Percentiles rank a stretch among this genome's conserved stretches.
Evolutionary conservation across 2,329 filamentous ascomycete genomes (phyloP).

Genomic region (Phaeosphaeria sp.): DNA sequence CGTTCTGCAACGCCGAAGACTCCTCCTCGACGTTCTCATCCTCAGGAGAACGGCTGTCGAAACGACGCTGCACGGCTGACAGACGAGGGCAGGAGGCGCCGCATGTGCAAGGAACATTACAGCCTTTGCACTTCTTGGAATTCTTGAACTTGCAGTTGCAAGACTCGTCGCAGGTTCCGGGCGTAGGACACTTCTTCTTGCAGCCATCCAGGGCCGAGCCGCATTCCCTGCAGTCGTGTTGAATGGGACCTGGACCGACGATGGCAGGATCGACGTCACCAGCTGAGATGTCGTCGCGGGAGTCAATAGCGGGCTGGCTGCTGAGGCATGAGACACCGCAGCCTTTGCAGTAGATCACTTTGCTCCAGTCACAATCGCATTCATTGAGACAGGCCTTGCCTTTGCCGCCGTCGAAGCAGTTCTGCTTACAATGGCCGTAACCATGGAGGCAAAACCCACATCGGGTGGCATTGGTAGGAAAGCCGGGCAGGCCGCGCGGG

Average conservation of each 20-base stretch:
- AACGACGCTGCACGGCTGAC: neutral
- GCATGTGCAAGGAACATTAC: neutral
- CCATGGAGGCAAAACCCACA: no score
- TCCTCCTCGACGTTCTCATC: neutral
- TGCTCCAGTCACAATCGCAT: no score
- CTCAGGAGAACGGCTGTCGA: neutral
- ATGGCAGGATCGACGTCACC: neutral
- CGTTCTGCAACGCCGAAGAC: no score
- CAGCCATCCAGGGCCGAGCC: neutral
- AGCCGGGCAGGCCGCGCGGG: no score
- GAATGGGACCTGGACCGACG: neutral
- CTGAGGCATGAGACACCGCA: no score
- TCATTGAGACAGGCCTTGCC: no score
- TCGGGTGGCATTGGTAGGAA: no score
- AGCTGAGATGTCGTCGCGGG: neutral
- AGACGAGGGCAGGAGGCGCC: neutral
- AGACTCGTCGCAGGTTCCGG: neutral
- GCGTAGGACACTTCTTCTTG: conserved; percentile 1
- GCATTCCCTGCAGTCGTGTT: neutral
- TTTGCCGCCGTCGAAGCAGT: no score
- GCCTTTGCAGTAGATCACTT: no score
- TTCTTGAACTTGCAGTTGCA: conserved; percentile 1
- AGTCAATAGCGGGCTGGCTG: no score
- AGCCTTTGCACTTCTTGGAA: neutral
- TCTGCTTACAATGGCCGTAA: no score